Base-by-base conservation (phyloP, 306 rosid genomes). In the Vigna mungo region DNA sequence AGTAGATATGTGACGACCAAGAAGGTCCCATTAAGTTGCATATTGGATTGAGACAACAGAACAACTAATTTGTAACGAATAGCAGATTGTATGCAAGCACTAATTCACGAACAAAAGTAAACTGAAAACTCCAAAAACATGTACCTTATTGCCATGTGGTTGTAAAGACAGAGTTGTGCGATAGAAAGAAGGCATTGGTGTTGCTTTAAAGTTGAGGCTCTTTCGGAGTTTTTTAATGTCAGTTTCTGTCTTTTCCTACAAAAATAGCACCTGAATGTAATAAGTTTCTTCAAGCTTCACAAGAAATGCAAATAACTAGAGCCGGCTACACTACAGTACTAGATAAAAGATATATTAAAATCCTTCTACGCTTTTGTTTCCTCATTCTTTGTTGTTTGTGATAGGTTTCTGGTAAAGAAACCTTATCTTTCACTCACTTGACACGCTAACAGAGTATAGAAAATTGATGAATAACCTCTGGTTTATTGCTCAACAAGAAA, bases 141-240 rank as follows among this genome's bases (percentile, higher is more conserved):
- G 46, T 88, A 92, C 96, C 97, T 86, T 87, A 74, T 81, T 84
- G 56, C 82, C 85, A 68, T 72, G 85, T 14, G 86, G 62, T 69
- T 72, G 78, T 25, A 87, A 43, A 65, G 78, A 66, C 5, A 16
- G 66, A 64, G 88, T 52, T 73, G 78, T 56, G 20, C 67, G 82
- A 62, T 88, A 88, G 79, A 89, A 90, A 41, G 96, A 88, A 69
- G 93, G 93, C 88, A 88, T 86, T 39, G 96, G 91, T 2, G 88
- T 88, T 56, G 93, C 95, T 84, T 90, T 92, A 68, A 92, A 87
- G 83, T 86, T 87, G 47, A 92, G 92, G 81, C 82, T 89, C 84
- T 78, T 90, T 68, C 89, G 83, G 46, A 90, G 63, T 78, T 83
- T 81, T 71, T 75, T 90, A 41, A 88, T 84, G 74, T 90, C 96